phyloP scores from a whole-genome alignment of 495 filamentous ascomycete species.

The Lophiostoma macrostomum region DNA sequence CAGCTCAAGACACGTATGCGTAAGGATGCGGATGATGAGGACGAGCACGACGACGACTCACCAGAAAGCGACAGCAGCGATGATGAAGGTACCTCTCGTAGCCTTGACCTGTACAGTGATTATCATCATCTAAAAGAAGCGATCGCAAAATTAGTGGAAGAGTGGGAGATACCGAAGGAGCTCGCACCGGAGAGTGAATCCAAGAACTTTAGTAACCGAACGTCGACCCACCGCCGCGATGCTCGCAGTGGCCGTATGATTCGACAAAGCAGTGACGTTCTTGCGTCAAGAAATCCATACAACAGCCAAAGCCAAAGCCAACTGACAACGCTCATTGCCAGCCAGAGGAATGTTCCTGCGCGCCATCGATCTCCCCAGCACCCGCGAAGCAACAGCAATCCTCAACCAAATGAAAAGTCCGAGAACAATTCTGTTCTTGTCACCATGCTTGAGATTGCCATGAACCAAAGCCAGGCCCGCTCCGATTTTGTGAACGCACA shows the following conservation, averaged over 20 bases:
- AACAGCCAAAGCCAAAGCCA: constrained; percentile 40
- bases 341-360: constrained; percentile 23
- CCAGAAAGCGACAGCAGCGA: constrained; percentile 60
- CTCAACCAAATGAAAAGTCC: constrained; percentile 32
- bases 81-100: constrained; percentile 62
- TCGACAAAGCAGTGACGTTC: constrained; percentile 18
- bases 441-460: constrained; percentile 67
- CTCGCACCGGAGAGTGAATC: constrained; percentile 52
- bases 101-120: constrained; percentile 71
- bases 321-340: constrained; percentile 34
- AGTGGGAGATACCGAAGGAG: constrained; percentile 69
- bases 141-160: constrained; percentile 75
- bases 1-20: constrained; percentile 68
- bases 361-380: constrained; percentile 37
- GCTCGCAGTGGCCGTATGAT: constrained; percentile 7
- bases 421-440: constrained; percentile 53
- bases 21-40: constrained; percentile 64
- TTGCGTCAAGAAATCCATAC: constrained; percentile 36
- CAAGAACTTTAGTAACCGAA: constrained; percentile 63
- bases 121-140: constrained; percentile 81
- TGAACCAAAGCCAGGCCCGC: constrained; percentile 61
- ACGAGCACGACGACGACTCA: constrained; percentile 61
- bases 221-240: constrained; percentile 46
- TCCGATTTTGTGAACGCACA: constrained; percentile 70
- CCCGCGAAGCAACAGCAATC: constrained; percentile 34